Percentiles rank a stretch among this genome's conserved stretches.
Conservation (phyloP, 768 basidiomycete species). For the Phlegmacium glaucopus region DNA sequence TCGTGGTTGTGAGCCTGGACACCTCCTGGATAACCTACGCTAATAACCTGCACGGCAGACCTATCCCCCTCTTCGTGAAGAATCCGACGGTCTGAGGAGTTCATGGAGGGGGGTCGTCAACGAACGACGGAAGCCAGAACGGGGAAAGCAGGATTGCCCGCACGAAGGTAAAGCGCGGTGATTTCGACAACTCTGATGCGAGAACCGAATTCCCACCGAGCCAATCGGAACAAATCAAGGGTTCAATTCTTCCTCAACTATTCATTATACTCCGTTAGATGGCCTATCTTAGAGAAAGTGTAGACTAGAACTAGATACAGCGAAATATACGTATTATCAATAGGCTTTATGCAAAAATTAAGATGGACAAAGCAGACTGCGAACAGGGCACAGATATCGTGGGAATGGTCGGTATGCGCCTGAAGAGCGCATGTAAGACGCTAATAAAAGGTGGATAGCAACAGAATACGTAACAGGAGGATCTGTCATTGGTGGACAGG, state of each 20-base stretch:
- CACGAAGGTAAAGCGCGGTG: slow-evolving; percentile 61
- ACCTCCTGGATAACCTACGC: slow-evolving; percentile 17
- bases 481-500: slow-evolving; percentile 38
- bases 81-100: slow-evolving; percentile 49
- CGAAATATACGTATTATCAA: slow-evolving; percentile 17
- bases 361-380: slow-evolving; percentile 8
- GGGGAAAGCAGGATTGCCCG: slow-evolving; percentile 57
- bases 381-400: slow-evolving; percentile 38
- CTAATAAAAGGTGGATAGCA: slow-evolving; percentile 48
- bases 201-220: slow-evolving; percentile 56
- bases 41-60: slow-evolving; percentile 16
- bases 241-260: slow-evolving; percentile 18
- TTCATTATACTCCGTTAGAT: background rate
- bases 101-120: slow-evolving; percentile 47
- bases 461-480: slow-evolving; percentile 48
- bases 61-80: slow-evolving; percentile 41
- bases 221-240: slow-evolving; percentile 59
- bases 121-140: slow-evolving; percentile 43
- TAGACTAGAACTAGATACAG: slow-evolving; percentile 13
- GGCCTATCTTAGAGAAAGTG: background rate
- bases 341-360: slow-evolving; percentile 15
- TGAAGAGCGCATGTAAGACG: slow-evolving; percentile 41
- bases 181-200: slow-evolving; percentile 53
- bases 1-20: slow-evolving; percentile 22
- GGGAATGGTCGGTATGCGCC: slow-evolving; percentile 49